A percentile compares a stretch with the other conserved stretches of the same genome.
phyloP scores from a whole-genome alignment of 2,329 filamentous ascomycete genomes.

The Talaromyces marneffei region DNA sequence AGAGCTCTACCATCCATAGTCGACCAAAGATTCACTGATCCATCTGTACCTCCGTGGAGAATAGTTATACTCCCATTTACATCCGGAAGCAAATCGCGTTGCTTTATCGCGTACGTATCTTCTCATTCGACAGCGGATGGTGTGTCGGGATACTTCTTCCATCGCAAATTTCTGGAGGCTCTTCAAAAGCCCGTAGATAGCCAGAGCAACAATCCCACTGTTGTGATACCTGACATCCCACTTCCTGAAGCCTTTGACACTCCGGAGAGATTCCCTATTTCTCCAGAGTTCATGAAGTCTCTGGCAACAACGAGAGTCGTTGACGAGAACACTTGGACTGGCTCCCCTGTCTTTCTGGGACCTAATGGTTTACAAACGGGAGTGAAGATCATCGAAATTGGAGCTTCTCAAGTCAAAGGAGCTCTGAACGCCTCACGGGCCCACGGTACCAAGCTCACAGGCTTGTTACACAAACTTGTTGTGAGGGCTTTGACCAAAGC shows the following conservation, averaged over 20 bases:
- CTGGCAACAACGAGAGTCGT: not conserved
- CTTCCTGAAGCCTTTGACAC: not conserved
- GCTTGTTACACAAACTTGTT: conserved; percentile 37
- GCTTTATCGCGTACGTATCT: not conserved
- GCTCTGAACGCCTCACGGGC: conserved; percentile 27
- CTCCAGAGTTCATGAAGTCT: conserved; percentile 1
- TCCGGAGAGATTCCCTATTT: conserved; percentile 4
- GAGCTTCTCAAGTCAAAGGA: not conserved
- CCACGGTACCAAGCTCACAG: conserved; percentile 39
- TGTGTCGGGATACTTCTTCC: not conserved
- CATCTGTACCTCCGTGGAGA: not conserved
- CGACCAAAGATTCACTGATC: not conserved
- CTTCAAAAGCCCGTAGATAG: not conserved
- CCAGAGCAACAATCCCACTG: not conserved
- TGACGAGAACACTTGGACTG: conserved; percentile 1
- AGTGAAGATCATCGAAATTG: not conserved
- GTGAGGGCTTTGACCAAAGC: conserved; percentile 33
- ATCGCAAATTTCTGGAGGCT: not conserved
- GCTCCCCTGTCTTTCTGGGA: not conserved
- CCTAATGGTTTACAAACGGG: not conserved
- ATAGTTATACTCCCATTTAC: not conserved
- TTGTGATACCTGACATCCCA: not conserved
- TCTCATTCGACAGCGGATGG: conserved; percentile 7
- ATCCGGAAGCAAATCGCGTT: not conserved
- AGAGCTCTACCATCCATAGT: not conserved